Base-by-base conservation (phyloP, 495 filamentous ascomycete species). In the Xylaria venustula region DNA sequence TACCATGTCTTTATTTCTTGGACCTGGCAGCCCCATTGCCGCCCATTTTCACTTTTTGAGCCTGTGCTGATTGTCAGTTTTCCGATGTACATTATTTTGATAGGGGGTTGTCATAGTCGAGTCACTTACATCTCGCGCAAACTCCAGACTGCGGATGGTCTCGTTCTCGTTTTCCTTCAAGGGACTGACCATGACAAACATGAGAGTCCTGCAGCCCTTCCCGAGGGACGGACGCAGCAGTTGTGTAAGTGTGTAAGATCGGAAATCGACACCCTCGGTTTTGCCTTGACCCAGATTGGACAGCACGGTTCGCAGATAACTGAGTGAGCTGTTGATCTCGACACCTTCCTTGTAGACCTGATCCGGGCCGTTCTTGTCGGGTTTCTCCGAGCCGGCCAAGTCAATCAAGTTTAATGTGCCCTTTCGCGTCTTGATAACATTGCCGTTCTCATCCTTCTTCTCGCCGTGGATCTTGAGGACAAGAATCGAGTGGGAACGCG, bases 161-260 rank as follows among this genome's bases (percentile, higher is more conserved):
- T 99, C 95, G 54, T 85, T 87, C 54, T 97, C 78, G 78, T 98
- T 95, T 3, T 88, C 90, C 79, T 95, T 88, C 52, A 98, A 76
- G 28, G 94, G 94, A 70, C 89, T 93, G 63, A 95, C 88, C 91
- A 97, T 98, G 73, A 98, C 91, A 66, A 99, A 96, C 94, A 98
- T 99, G 61, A 99, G 89, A 3, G 95, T 98, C 77, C 97, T 95
- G 57, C 89, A 91, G 70, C 97, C 97, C 34, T 95, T 95, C 15
- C 94, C 92, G 0, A 99, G 83, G 1, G 92, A 96, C 62, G 92
- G 96, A 85, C 97, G 90, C 22, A 99, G 84, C 26, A 99, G 84
- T 62, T 98, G 97, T 9, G 94, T 98, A 54, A 98, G 83, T 85
- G 97, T 98, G 69, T 90, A 94, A 73, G 97, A 97, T 26, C 94